Percentiles rank a stretch among this genome's conserved stretches.
Conservation (phyloP, 495 filamentous ascomycete species). For the Bacidia gigantensis region DNA sequence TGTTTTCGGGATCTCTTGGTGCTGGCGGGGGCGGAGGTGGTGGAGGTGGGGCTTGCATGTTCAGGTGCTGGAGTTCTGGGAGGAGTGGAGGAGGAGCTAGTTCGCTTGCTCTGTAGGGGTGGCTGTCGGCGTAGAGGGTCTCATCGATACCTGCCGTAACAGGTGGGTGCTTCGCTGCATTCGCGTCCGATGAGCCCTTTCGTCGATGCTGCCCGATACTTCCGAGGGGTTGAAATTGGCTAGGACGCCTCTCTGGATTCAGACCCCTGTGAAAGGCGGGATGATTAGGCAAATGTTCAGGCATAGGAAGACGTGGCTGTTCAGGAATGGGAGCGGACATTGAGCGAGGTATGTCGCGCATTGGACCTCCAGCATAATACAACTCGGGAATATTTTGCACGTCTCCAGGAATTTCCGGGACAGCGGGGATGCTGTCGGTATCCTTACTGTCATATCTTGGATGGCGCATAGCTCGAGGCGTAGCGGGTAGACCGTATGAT, state of each 20-base stretch:
- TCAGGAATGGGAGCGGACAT: conserved; percentile 63
- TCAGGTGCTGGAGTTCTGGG: conserved; percentile 75
- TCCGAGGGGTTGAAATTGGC: conserved; percentile 17
- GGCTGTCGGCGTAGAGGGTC: conserved; percentile 36
- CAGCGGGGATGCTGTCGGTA: conserved; percentile 42
- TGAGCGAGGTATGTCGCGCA: conserved; percentile 43
- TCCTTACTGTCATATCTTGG: conserved; percentile 51
- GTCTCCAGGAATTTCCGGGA: conserved; percentile 51
- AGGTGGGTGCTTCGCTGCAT: conserved; percentile 17
- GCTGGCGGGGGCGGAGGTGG: conserved; percentile 36
- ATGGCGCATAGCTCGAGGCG: conserved; percentile 73
- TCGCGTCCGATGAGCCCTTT: conserved; percentile 23
- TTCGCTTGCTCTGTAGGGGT: conserved; percentile 14
- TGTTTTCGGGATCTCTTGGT: conserved; percentile 22
- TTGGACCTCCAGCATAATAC: conserved; percentile 46
- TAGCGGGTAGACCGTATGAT: conserved; percentile 60
- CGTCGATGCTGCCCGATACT: conserved; percentile 28
- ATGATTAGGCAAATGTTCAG: conserved; percentile 37
- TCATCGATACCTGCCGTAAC: conserved; percentile 51
- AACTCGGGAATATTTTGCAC: conserved; percentile 42
- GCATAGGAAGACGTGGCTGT: conserved; percentile 29
- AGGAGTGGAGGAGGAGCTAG: conserved; percentile 47
- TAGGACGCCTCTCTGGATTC: conserved; percentile 25
- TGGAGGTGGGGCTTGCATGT: conserved; percentile 40
- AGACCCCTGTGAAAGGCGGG: conserved; percentile 43